These are phyloP conservation scores for Acanthamoeba divionensis DNA, from an alignment of 208 protist species.

Conservation along the genomic window DNA sequence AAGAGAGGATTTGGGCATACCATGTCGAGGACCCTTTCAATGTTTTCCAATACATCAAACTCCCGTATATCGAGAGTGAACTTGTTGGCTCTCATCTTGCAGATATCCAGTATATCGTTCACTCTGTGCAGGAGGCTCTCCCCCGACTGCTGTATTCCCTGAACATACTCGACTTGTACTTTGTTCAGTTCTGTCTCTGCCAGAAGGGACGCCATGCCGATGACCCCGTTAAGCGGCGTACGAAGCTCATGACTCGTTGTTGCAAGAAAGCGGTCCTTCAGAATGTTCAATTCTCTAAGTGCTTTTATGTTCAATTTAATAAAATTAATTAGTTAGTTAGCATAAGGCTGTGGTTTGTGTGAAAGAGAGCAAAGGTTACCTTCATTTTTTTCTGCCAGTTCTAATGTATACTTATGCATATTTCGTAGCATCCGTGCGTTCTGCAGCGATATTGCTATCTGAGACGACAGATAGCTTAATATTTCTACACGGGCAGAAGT, in stretches of 20 bases:
- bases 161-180: background rate
- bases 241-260: conserved; percentile 62
- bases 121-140: background rate
- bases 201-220: conserved; percentile 61
- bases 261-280: conserved; percentile 38
- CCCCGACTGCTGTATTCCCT: background rate
- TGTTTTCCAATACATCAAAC: too few species aligned
- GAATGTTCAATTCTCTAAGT: background rate
- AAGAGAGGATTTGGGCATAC: too few species aligned
- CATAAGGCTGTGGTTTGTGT: background rate
- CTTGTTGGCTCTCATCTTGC: conserved; percentile 39
- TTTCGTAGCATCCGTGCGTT: background rate
- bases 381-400: background rate
- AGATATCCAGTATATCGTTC: conserved; percentile 42
- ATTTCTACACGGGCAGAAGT: background rate
- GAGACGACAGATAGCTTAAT: background rate
- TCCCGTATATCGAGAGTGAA: too few species aligned
- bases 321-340: background rate
- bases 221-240: conserved; percentile 68
- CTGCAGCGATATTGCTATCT: background rate
- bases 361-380: background rate
- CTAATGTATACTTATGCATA: background rate
- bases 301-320: too few species aligned
- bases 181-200: conserved; percentile 36
- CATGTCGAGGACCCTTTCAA: too few species aligned